Conservation (phyloP, 2,329 filamentous ascomycete genomes). For the Phialophora verrucosa region DNA sequence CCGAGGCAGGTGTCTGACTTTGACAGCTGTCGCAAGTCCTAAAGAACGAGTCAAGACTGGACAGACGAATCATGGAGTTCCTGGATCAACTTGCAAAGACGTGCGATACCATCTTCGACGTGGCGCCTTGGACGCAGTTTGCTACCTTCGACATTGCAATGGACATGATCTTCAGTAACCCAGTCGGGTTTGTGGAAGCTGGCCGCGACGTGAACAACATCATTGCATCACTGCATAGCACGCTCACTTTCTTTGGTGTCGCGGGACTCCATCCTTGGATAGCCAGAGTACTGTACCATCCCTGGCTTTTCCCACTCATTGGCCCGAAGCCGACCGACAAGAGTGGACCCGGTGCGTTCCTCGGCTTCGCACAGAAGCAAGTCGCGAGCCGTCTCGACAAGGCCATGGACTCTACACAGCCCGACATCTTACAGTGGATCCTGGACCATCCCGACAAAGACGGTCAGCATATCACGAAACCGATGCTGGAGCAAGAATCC, state of each 20-base stretch:
- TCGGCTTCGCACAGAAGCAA: neutral
- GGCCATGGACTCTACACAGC: neutral
- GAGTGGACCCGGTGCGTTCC: neutral
- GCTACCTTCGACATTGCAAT: neutral
- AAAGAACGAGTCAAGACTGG: neutral
- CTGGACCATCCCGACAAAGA: neutral
- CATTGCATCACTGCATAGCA: neutral
- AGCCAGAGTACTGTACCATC: neutral
- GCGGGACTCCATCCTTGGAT: neutral
- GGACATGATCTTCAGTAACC: neutral
- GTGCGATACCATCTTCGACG: neutral
- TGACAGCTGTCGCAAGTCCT: neutral
- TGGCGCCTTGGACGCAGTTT: constrained; percentile 4
- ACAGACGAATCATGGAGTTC: neutral
- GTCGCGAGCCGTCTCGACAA: neutral
- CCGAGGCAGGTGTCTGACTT: neutral
- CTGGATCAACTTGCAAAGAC: neutral
- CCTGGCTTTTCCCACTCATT: neutral
- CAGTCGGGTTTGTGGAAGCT: neutral
- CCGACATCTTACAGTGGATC: neutral
- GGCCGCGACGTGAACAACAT: neutral
- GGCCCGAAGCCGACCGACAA: neutral
- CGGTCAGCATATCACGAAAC: neutral
- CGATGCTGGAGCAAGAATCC: constrained; percentile 1
- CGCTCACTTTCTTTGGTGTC: neutral